Conservation (phyloP, 768 basidiomycete species). For the Hericium rajendrae region DNA sequence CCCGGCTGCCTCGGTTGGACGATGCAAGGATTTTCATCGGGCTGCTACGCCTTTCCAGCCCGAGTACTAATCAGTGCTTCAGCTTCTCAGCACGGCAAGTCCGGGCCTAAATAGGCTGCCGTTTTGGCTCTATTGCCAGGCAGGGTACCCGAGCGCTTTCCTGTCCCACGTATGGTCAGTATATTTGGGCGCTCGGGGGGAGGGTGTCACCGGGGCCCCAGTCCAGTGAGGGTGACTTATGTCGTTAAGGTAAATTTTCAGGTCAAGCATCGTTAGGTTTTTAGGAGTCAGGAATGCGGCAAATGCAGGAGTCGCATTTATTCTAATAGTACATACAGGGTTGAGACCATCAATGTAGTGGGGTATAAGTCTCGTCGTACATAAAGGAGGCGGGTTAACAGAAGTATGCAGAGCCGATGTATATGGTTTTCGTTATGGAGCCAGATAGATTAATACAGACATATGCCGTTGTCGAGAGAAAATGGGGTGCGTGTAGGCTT, state of each 20-base stretch:
- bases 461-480: neutral
- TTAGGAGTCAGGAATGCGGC: no score
- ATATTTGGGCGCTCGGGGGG: neutral
- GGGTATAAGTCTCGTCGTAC: neutral
- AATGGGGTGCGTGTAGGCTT: neutral
- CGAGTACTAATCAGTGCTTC: neutral
- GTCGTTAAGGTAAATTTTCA: no score
- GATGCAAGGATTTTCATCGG: neutral
- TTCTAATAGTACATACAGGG: neutral
- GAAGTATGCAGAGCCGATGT: no score
- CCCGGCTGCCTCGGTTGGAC: neutral
- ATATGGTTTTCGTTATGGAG: no score
- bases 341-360: neutral
- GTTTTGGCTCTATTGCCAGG: neutral
- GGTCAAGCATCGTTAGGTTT: no score
- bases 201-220: neutral
- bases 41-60: no score
- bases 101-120: neutral
- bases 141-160: neutral
- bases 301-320: neutral
- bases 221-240: neutral
- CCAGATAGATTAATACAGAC: no score
- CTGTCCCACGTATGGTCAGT: neutral
- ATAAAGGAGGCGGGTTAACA: no score
- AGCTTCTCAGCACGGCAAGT: constrained; percentile 1